Evolutionary conservation across 2,329 filamentous ascomycete genomes (phyloP).

Genomic region (Mycocentrospora acerina): DNA sequence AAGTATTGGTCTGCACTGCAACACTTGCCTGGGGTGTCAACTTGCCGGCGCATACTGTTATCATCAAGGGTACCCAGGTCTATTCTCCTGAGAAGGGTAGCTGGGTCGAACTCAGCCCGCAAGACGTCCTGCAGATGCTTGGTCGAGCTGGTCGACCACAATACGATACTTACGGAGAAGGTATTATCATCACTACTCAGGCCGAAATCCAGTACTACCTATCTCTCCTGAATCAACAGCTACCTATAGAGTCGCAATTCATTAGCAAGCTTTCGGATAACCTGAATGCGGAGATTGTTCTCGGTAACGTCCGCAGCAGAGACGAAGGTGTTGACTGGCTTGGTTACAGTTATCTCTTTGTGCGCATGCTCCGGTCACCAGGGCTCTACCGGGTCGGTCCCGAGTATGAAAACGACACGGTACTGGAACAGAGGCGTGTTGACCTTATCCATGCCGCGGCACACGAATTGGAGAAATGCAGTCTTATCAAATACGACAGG

Average conservation of each 20-base stretch:
- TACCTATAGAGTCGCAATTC: conserved; percentile 96
- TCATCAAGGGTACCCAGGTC: conserved; percentile 97
- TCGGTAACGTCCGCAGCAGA: conserved; percentile 86
- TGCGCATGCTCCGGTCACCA: conserved; percentile 94
- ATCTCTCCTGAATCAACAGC: conserved; percentile 91
- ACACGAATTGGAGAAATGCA: conserved; percentile 80
- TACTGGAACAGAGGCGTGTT: conserved; percentile 94
- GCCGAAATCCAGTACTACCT: conserved; percentile 96
- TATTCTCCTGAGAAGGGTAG: conserved; percentile 98
- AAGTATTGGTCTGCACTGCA: conserved; percentile 94
- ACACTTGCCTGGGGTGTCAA: conserved; percentile 99
- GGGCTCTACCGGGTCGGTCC: conserved; percentile 93
- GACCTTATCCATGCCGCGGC: conserved; percentile 95
- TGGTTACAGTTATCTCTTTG: conserved; percentile 96
- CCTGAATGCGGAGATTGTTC: conserved; percentile 91
- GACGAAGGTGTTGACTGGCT: conserved; percentile 99
- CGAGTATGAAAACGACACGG: conserved; percentile 90
- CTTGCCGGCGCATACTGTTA: conserved; percentile 93
- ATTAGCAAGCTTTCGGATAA: conserved; percentile 93
- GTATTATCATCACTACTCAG: conserved; percentile 97
- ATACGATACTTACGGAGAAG: conserved; percentile 96
- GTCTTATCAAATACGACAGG: conserved; percentile 92
- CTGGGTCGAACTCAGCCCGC: conserved; percentile 96
- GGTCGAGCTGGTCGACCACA: conserved; percentile 95
- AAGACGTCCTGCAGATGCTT: conserved; percentile 98